These are phyloP conservation scores for Penicillium cataractarum DNA, from an alignment of 495 filamentous ascomycete species.

Conservation along the genomic window DNA sequence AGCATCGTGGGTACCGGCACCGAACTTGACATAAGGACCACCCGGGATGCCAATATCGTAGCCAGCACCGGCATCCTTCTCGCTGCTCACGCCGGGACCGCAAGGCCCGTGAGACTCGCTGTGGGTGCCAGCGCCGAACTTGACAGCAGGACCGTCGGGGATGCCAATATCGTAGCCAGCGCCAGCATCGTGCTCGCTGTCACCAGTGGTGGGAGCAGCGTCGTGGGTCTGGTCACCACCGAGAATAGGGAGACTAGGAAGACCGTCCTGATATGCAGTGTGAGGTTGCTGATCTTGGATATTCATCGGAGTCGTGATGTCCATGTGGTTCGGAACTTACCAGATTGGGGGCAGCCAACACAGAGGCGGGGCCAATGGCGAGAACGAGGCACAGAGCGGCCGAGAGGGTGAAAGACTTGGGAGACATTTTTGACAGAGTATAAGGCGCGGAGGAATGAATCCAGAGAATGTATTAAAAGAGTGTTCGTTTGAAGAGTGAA, in stretches of 20 bases:
- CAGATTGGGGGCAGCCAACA: slow-evolving; percentile 38
- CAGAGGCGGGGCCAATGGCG: slow-evolving; percentile 35
- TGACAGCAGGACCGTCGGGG: slow-evolving; percentile 33
- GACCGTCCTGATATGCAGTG: slow-evolving; percentile 10
- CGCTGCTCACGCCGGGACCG: slow-evolving; percentile 21
- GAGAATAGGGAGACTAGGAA: slow-evolving; percentile 20
- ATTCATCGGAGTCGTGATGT: background rate
- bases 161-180: slow-evolving; percentile 32
- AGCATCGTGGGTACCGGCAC: slow-evolving; percentile 24
- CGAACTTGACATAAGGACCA: slow-evolving; percentile 31
- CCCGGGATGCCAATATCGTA: slow-evolving; percentile 37
- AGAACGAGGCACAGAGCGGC: slow-evolving; percentile 43
- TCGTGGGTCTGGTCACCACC: slow-evolving; percentile 15
- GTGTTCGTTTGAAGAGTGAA: slow-evolving; percentile 15
- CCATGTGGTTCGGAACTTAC: slow-evolving; percentile 24
- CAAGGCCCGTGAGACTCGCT: slow-evolving; percentile 25
- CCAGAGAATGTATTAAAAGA: slow-evolving; percentile 18
- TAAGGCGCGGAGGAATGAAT: slow-evolving; percentile 9
- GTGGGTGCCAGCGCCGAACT: slow-evolving; percentile 24
- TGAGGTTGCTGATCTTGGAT: background rate
- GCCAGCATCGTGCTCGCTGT: slow-evolving; percentile 33
- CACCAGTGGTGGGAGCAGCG: slow-evolving; percentile 24
- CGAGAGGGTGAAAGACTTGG: slow-evolving; percentile 36
- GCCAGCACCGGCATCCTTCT: slow-evolving; percentile 26
- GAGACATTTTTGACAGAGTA: slow-evolving; percentile 31